A percentile compares a stretch with the other conserved stretches of the same genome.
Evolutionary conservation across 148 eudicot genomes (phyloP).

Genomic region (Fagopyrum tataricum): DNA sequence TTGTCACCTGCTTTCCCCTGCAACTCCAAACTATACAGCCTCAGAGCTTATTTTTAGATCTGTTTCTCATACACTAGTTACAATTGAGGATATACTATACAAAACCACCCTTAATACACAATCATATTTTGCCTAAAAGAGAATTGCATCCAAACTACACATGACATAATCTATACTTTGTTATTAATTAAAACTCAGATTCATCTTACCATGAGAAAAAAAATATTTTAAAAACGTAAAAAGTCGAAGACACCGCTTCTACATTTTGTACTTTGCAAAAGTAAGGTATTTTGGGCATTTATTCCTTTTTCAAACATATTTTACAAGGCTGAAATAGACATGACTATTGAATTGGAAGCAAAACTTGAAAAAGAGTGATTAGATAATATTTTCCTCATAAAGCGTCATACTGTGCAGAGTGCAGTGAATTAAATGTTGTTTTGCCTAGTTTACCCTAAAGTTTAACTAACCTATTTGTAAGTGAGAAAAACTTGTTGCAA

Average conservation of each 20-base stretch:
- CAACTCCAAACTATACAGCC: background rate
- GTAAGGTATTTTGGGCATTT: background rate
- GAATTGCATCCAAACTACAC: background rate
- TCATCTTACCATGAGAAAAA: background rate
- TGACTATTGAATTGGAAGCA: background rate
- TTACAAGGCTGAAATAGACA: background rate
- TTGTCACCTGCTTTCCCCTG: background rate
- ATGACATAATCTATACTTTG: background rate
- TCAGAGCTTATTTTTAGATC: background rate
- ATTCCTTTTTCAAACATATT: background rate
- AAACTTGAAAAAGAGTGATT: background rate
- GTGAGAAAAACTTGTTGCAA: background rate
- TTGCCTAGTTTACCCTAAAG: background rate
- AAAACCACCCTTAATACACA: background rate
- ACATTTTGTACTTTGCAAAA: background rate
- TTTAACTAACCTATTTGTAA: background rate
- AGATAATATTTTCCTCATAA: background rate
- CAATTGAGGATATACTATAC: background rate
- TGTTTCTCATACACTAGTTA: no score
- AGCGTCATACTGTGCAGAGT: background rate
- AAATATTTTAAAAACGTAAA: background rate
- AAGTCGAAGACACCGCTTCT: background rate
- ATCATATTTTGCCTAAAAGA: background rate
- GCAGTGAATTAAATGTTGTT: background rate
- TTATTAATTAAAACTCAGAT: background rate